Evolutionary conservation across 2,329 filamentous ascomycete genomes (phyloP), one percentile per base, ranked within the genome.

Genomic region (Hymenoscyphus repandus): DNA sequence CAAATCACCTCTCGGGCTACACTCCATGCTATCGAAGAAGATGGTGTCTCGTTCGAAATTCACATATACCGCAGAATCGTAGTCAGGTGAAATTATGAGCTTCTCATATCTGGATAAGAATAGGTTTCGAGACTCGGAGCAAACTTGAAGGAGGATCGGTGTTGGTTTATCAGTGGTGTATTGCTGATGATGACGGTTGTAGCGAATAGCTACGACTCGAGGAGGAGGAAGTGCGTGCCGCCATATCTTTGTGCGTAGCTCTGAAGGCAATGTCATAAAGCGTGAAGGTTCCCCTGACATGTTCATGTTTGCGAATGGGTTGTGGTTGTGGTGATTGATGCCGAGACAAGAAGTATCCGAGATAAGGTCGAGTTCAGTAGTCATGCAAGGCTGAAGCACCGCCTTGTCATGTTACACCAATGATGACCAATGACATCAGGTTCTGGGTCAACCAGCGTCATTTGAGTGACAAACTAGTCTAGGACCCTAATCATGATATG

Each of bases 181-280:
- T 51, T 55, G 55, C 39, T 57, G 51, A 12, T 22, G 33, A 9
- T 30, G 30, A 15, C 57, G 54, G 42, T 54, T 55, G 52, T 53
- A 64, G 10, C 58, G 58, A 2, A 63, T 52, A 17, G 58, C 51
- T 5, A 63, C 52, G 20, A 60, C 49, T 30, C 53, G 52, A 18
- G 58, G 55, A 42, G 39, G 43, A 1, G 62, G 55, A 18, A 62
- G 43, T 9, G 49, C 47, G 34, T 39, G 45, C 31, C 46, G 43
- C 59, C 60, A 65, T 11, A 64, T 61, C 40, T 59, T 63, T 42
- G 58, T 48, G 4, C 63, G 57, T 1, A 65, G 50, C 38, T 65
- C 63, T 6, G 49, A 57, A 0, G 63, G 63, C 0, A 65, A 56
- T 5, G 31, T 42, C 6, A 42, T 13, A 47, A 65, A 65, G 12